phyloP scores from a whole-genome alignment of 768 basidiomycete genomes.

The Astraeus odoratus region DNA sequence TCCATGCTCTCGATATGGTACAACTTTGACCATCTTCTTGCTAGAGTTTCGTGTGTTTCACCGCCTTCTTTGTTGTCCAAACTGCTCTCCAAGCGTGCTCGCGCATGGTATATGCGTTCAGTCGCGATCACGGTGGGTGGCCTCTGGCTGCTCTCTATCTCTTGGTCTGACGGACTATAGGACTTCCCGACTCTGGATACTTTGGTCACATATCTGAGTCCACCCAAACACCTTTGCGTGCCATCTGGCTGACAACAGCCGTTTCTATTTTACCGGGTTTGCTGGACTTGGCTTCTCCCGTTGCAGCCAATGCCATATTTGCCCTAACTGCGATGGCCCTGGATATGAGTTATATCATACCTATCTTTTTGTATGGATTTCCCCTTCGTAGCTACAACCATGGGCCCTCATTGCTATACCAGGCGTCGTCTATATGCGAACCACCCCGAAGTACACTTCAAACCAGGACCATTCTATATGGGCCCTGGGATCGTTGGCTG shows the following conservation, averaged over 20 bases:
- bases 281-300: constrained; percentile 68
- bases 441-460: constrained; percentile 80
- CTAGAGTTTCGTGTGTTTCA: constrained; percentile 69
- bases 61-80: constrained; percentile 83
- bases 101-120: constrained; percentile 79
- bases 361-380: constrained; percentile 51
- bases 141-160: neutral
- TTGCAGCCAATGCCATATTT: constrained; percentile 78
- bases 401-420: neutral
- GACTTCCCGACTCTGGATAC: constrained; percentile 70
- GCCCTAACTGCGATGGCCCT: constrained; percentile 73
- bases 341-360: constrained; percentile 77
- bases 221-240: constrained; percentile 71
- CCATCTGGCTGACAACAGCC: constrained; percentile 68
- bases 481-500: constrained; percentile 60
- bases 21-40: neutral
- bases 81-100: constrained; percentile 78
- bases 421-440: constrained; percentile 56
- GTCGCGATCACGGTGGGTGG: constrained; percentile 61
- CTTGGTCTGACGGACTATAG: constrained; percentile 22
- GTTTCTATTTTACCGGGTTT: constrained; percentile 64
- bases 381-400: neutral
- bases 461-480: constrained; percentile 84
- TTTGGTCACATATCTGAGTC: constrained; percentile 58
- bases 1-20: neutral